phyloP scores from a whole-genome alignment of 2,329 filamentous ascomycete genomes.

The Colletotrichum simmondsii region DNA sequence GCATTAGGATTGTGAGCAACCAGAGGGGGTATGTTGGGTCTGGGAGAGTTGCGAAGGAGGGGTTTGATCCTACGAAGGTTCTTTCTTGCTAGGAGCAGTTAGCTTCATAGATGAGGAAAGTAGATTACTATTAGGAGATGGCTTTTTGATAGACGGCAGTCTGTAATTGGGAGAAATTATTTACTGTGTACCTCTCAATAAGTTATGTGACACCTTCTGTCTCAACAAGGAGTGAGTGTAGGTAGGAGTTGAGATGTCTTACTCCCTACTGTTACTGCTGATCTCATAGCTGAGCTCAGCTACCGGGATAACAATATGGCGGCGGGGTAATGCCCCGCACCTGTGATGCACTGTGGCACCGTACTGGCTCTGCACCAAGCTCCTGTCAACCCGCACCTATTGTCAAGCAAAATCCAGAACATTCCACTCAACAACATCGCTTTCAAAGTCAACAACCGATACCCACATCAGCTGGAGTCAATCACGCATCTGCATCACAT shows the following conservation, averaged over 20 bases:
- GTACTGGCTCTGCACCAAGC: slow-evolving; percentile 10
- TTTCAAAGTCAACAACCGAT: neutral
- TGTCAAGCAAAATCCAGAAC: slow-evolving; percentile 32
- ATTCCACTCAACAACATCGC: slow-evolving; percentile 28
- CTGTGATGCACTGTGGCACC: slow-evolving; percentile 26
- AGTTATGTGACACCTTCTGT: neutral
- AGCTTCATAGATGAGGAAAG: too few species aligned
- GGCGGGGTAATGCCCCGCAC: slow-evolving; percentile 33
- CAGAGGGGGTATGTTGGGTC: slow-evolving; percentile 53
- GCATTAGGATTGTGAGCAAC: slow-evolving; percentile 54
- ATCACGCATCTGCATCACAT: slow-evolving; percentile 11
- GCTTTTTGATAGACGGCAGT: neutral
- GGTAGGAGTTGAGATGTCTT: neutral
- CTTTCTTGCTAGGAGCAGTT: neutral
- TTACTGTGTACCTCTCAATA: too few species aligned
- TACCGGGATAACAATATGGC: neutral
- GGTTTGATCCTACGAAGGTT: neutral
- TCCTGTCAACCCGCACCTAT: neutral
- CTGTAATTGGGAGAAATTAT: neutral
- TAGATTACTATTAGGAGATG: neutral
- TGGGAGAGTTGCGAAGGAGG: slow-evolving; percentile 12
- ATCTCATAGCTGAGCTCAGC: slow-evolving; percentile 17
- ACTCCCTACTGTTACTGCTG: neutral
- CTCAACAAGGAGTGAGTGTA: neutral
- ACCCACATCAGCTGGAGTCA: slow-evolving; percentile 11